phyloP scores from a whole-genome alignment of 495 filamentous ascomycete species.

The Bathelium albidoporum region DNA sequence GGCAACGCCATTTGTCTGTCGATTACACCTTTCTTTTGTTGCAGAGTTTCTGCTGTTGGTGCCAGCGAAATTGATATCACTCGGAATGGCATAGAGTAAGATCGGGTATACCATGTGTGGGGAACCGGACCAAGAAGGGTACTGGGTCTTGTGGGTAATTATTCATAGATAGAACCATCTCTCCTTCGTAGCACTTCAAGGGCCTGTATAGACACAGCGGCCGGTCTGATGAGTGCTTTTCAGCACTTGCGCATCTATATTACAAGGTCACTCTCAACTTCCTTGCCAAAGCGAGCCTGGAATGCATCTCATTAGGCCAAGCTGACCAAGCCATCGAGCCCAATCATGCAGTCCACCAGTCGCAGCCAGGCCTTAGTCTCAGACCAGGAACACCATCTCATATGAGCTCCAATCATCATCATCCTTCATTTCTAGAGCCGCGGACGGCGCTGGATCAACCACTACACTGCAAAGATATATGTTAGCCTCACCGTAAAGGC shows the following conservation, averaged over 20 bases:
- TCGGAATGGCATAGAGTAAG: no score
- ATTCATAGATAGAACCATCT: neutral
- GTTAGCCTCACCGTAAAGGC: neutral
- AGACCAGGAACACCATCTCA: neutral
- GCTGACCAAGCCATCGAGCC: no score
- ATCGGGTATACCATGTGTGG: no score
- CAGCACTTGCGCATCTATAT: no score
- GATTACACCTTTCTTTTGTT: neutral
- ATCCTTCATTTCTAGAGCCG: neutral
- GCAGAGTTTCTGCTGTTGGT: neutral
- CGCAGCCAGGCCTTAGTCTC: no score
- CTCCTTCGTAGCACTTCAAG: neutral
- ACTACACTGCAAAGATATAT: neutral
- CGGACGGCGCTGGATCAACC: neutral
- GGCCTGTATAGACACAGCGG: no score
- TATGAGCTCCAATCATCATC: neutral
- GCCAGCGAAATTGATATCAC: neutral
- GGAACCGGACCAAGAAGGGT: no score
- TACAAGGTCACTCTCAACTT: no score
- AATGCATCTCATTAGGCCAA: no score
- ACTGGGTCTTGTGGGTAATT: neutral
- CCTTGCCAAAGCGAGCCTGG: no score
- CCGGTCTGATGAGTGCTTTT: no score
- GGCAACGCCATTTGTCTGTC: neutral
- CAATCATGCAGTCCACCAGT: no score